Base-by-base conservation (phyloP, 495 filamentous ascomycete genomes). In the Penicillium ochrochloron region DNA sequence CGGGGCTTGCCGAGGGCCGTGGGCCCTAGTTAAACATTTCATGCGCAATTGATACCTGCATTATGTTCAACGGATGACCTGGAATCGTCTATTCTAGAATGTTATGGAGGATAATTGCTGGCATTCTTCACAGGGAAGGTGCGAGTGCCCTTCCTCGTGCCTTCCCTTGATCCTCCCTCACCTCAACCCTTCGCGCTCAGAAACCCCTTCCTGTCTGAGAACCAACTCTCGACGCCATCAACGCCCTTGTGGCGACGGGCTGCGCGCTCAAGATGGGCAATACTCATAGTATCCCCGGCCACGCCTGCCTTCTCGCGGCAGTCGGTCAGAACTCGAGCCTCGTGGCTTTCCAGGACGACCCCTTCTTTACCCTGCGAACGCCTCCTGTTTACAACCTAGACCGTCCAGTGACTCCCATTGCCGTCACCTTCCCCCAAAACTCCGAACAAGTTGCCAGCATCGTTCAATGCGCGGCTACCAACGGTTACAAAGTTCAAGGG, bases 401-500 rank as follows among this genome's bases (percentile, higher is more conserved):
- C 56, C 67, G 85, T 25, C 73, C 76, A 6, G 87, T 88, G 57
- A 78, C 73, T 3, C 91, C 91, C 1, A 81, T 80, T 15, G 90
- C 85, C 0, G 80, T 92, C 29, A 85, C 85, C 0, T 80, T 86
- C 14, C 91, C 91, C 0, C 68, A 79, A 14, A 85, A 80, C 0
- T 67, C 83, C 2, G 61, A 84, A 12, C 81, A 93, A 52, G 83
- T 93, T 14, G 80, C 86, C 1, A 78, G 70, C 25, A 80, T 87
- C 4, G 80, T 92, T 12, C 80, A 78, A 59, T 92, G 89, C 64
- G 89, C 89, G 0, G 75, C 71, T 0, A 66, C 73, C 4, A 74
- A 81, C 59, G 77, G 73, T 39, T 73, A 86, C 65, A 88, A 88
- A 66, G 88, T 93, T 23, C 89, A 91, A 64, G 80, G 90, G 11